Conservation (phyloP, 1,139 yeast species). For the Suhomyces choctaworum region DNA sequence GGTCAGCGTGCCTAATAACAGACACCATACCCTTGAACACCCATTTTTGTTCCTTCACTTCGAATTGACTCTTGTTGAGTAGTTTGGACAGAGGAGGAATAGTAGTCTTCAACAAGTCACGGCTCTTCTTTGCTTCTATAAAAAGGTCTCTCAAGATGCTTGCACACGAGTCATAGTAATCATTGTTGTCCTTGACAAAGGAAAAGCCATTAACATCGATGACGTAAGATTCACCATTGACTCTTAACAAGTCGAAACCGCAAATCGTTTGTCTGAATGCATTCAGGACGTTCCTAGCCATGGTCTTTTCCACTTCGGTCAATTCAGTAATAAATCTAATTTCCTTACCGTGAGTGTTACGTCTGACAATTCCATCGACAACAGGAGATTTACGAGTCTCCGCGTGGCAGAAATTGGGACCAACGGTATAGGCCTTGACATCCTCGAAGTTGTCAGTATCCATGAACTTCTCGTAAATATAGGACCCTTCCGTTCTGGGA, state of each 20-base stretch:
- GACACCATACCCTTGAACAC: conserved; percentile 89
- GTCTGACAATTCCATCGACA: conserved; percentile 95
- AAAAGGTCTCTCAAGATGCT: conserved; percentile 75
- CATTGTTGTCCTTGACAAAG: conserved; percentile 89
- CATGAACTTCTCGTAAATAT: conserved; percentile 91
- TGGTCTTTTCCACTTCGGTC: conserved; percentile 67
- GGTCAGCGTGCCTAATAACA: conserved; percentile 94
- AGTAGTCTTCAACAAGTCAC: conserved; percentile 42
- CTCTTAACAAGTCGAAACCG: conserved; percentile 93
- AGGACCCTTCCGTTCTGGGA: conserved; percentile 91
- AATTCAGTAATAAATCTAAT: conserved; percentile 85
- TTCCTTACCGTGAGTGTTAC: conserved; percentile 98
- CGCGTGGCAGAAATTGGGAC: conserved; percentile 88
- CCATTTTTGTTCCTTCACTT: conserved; percentile 94
- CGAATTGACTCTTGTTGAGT: conserved; percentile 47
- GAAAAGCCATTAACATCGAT: conserved; percentile 98
- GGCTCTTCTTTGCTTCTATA: conserved; percentile 51
- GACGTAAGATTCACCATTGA: conserved; percentile 83
- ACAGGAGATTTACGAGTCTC: conserved; percentile 98
- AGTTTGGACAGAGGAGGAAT: conserved; percentile 41
- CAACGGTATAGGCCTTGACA: conserved; percentile 97
- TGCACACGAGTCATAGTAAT: conserved; percentile 84
- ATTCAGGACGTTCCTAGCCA: conserved; percentile 75
- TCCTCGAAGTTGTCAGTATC: conserved; percentile 98
- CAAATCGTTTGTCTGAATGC: conserved; percentile 94